phyloP scores from a whole-genome alignment of 495 filamentous ascomycete genomes.

The Aspergillus diversus region DNA sequence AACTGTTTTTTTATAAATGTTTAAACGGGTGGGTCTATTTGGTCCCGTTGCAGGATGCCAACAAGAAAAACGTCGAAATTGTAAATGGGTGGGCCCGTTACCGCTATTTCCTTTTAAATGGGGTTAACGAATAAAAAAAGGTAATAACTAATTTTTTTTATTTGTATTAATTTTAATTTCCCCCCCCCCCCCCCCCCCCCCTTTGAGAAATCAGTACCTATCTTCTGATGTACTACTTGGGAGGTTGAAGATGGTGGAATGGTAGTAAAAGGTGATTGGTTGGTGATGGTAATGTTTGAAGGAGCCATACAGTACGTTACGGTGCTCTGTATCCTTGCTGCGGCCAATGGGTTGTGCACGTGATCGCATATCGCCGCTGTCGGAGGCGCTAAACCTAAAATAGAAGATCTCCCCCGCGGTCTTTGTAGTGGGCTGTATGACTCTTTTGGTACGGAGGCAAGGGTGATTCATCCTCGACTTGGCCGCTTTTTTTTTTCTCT shows the following conservation, averaged over 20 bases:
- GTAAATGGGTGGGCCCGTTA: slow-evolving; percentile 5
- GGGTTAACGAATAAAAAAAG: no score
- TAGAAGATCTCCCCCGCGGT: slow-evolving; percentile 13
- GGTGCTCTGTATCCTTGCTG: neutral
- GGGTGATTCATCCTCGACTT: neutral
- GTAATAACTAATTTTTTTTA: no score
- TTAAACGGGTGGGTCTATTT: no score
- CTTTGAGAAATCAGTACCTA: no score
- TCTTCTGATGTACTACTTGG: neutral
- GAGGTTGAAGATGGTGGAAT: neutral
- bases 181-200: no score
- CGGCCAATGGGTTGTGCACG: slow-evolving; percentile 21
- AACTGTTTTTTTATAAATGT: no score
- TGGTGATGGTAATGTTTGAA: neutral
- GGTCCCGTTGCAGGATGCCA: no score
- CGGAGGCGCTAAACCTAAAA: slow-evolving; percentile 34
- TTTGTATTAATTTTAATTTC: no score
- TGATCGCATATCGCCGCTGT: slow-evolving; percentile 32
- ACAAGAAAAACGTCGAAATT: neutral
- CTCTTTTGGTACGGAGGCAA: slow-evolving; percentile 13
- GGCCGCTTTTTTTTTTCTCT: neutral
- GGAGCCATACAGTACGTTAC: neutral
- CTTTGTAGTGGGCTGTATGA: slow-evolving; percentile 2
- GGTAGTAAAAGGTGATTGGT: neutral
- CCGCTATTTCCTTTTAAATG: neutral